These are phyloP conservation scores for Talaromyces sp. DNA, from an alignment of 2,329 filamentous ascomycete genomes.

Conservation along the genomic window DNA sequence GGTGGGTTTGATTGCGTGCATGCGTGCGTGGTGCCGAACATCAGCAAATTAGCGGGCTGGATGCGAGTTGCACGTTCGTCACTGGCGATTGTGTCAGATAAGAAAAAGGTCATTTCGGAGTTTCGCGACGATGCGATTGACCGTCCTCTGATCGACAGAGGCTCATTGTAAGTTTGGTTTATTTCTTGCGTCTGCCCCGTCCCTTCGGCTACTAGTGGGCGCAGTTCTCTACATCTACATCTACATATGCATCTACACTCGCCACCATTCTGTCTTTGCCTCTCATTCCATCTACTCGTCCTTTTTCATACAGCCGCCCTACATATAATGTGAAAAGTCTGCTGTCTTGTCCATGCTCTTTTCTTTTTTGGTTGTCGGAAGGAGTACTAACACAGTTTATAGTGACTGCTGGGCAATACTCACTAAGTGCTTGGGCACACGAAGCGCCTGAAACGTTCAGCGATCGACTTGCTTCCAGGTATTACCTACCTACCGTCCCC, in stretches of 20 bases:
- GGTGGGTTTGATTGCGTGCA: neutral
- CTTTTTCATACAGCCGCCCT: neutral
- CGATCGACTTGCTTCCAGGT: slow-evolving; percentile 14
- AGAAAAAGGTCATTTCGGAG: neutral
- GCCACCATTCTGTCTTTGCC: neutral
- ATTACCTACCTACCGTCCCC: neutral
- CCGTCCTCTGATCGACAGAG: neutral
- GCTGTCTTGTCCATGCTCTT: neutral
- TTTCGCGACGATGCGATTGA: neutral
- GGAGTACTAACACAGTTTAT: neutral
- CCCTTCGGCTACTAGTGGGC: neutral
- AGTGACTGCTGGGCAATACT: slow-evolving; percentile 7
- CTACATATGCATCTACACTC: neutral
- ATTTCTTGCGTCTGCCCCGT: slow-evolving; percentile 3
- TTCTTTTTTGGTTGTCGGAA: neutral
- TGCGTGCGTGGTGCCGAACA: neutral
- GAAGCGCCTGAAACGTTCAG: slow-evolving; percentile 14
- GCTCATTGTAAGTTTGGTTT: neutral
- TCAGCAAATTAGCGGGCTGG: neutral
- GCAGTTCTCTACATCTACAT: neutral
- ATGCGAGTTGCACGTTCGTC: neutral
- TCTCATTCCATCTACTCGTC: neutral
- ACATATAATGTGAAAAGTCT: neutral
- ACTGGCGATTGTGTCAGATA: neutral
- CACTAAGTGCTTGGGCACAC: slow-evolving; percentile 19